Conservation (phyloP, 257 asterid species). For the Hygrophila difformis region DNA sequence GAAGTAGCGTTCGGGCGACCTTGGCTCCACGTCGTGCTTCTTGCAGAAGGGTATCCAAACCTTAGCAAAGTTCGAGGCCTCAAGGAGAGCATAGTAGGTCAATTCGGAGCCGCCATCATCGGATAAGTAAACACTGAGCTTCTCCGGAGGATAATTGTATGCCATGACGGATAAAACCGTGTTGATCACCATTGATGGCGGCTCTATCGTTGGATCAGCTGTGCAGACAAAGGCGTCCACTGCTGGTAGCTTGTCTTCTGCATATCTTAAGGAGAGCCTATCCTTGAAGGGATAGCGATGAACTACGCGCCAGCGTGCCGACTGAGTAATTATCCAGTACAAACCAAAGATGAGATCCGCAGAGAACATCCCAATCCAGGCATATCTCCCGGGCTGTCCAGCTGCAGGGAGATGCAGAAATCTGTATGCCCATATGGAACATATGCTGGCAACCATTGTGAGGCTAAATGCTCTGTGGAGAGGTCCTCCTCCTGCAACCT, state of each 20-base stretch:
- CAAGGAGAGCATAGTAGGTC: conserved; percentile 23
- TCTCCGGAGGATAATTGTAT: conserved; percentile 23
- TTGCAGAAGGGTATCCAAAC: conserved; percentile 25
- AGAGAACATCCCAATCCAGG: conserved; percentile 47
- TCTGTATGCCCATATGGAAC: conserved; percentile 37
- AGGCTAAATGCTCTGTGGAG: conserved; percentile 20
- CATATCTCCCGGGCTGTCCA: conserved; percentile 29
- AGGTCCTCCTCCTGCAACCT: conserved; percentile 24
- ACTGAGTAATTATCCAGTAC: conserved; percentile 65
- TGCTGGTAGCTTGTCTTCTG: conserved; percentile 11
- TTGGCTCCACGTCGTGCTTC: conserved; percentile 18
- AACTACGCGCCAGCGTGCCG: conserved; percentile 48
- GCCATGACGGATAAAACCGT: conserved; percentile 22
- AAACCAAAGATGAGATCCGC: conserved; percentile 42
- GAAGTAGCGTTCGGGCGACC: conserved; percentile 16
- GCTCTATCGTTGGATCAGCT: conserved; percentile 21
- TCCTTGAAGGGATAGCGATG: conserved; percentile 37
- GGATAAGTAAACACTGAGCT: conserved; percentile 22
- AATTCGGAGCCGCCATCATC: conserved; percentile 26
- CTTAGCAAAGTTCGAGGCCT: conserved; percentile 17
- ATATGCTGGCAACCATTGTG: conserved; percentile 27
- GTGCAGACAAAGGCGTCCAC: conserved; percentile 26
- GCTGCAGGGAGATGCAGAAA: conserved; percentile 27
- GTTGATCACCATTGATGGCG: conserved; percentile 19
- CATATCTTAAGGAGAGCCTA: conserved; percentile 38